Evolutionary conservation across 2,329 filamentous ascomycete species (phyloP).

Genomic region (Sarocladium brachiariae): DNA sequence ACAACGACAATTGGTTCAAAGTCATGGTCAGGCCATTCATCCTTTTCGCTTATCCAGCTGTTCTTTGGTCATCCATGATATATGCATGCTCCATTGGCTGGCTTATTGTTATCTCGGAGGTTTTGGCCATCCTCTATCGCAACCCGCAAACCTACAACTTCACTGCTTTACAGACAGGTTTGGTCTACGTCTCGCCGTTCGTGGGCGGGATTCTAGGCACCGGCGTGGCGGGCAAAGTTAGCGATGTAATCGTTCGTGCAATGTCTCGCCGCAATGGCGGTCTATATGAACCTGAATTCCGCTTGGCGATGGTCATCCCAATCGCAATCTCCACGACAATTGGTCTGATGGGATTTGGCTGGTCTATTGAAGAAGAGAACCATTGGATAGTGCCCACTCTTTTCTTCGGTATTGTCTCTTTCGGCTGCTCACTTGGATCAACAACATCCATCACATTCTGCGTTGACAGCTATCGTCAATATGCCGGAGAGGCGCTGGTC

Average conservation of each 20-base stretch:
- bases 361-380: constrained; percentile 70
- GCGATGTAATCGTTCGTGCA: constrained; percentile 73
- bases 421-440: constrained; percentile 83
- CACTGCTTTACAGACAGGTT: constrained; percentile 68
- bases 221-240: constrained; percentile 80
- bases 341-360: constrained; percentile 94
- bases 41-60: constrained; percentile 77
- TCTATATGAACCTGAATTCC: constrained; percentile 90
- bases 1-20: constrained; percentile 70
- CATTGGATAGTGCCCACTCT: constrained; percentile 87
- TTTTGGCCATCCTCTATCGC: constrained; percentile 73
- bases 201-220: constrained; percentile 86
- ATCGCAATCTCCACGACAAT: constrained; percentile 71
- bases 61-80: constrained; percentile 80
- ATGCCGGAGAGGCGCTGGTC: constrained; percentile 88
- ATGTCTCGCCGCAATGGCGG: constrained; percentile 87
- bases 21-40: constrained; percentile 76
- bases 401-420: constrained; percentile 88
- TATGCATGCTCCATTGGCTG: constrained; percentile 88
- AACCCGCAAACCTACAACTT: constrained; percentile 69
- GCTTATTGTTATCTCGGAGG: constrained; percentile 92
- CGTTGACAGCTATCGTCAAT: constrained; percentile 87
- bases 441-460: constrained; percentile 92
- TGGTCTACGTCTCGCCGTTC: constrained; percentile 88
- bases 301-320: constrained; percentile 79